These are phyloP conservation scores for Beauveria bassiana DNA, from an alignment of 2,329 filamentous ascomycete genomes.

Conservation along the genomic window DNA sequence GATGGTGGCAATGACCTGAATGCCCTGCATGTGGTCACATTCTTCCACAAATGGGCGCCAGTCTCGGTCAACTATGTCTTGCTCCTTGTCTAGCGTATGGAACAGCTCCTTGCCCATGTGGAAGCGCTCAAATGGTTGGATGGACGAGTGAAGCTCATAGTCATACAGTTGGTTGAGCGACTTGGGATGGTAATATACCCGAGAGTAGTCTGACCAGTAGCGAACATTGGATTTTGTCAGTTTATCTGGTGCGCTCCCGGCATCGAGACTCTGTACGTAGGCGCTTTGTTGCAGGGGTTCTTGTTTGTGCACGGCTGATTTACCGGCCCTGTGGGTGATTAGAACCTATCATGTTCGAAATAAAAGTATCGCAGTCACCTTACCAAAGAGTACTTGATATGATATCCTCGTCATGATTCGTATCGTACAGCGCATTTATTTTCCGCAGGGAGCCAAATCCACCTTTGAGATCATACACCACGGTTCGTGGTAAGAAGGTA, in stretches of 20 bases:
- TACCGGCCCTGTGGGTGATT: slow-evolving; percentile 49
- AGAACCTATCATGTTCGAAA: background rate
- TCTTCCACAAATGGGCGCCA: slow-evolving; percentile 84
- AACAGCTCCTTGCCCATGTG: slow-evolving; percentile 77
- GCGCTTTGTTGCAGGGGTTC: slow-evolving; percentile 58
- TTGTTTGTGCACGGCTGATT: slow-evolving; percentile 60
- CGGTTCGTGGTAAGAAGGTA: slow-evolving; percentile 82
- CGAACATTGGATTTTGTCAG: slow-evolving; percentile 67
- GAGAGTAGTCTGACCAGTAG: slow-evolving; percentile 95
- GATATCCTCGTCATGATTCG: slow-evolving; percentile 27
- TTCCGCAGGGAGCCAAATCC: slow-evolving; percentile 84
- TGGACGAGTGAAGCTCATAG: slow-evolving; percentile 70
- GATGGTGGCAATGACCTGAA: slow-evolving; percentile 66
- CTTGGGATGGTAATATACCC: slow-evolving; percentile 83
- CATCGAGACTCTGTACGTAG: slow-evolving; percentile 75
- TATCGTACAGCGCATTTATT: slow-evolving; percentile 80
- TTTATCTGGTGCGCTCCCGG: slow-evolving; percentile 56
- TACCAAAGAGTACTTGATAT: slow-evolving; percentile 27
- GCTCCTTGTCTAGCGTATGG: slow-evolving; percentile 62
- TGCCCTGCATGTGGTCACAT: slow-evolving; percentile 82
- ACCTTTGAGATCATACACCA: slow-evolving; percentile 93
- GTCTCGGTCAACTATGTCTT: slow-evolving; percentile 86
- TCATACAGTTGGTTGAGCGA: slow-evolving; percentile 84
- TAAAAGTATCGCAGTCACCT: slow-evolving; percentile 1
- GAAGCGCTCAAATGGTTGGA: slow-evolving; percentile 86